phyloP scores from a whole-genome alignment of 768 basidiomycete genomes.

The Boletus rubescentipes region DNA sequence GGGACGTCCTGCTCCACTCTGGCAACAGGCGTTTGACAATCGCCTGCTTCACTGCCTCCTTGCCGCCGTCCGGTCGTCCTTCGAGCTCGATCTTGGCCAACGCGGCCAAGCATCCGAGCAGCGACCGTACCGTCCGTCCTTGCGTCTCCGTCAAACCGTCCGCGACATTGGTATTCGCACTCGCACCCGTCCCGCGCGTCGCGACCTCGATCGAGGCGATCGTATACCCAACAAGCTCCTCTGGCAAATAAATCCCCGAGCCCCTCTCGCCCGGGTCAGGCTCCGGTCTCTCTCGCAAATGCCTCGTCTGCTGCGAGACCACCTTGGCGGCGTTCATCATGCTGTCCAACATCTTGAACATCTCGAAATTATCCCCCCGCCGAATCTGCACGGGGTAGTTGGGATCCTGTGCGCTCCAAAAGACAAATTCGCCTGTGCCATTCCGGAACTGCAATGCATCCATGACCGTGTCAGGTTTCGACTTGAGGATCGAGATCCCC shows the following conservation, averaged over 20 bases:
- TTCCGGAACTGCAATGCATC: constrained; percentile 74
- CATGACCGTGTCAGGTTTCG: constrained; percentile 68
- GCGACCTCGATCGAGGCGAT: constrained; percentile 79
- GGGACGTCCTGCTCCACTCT: constrained; percentile 86
- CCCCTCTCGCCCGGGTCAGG: constrained; percentile 75
- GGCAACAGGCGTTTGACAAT: constrained; percentile 88
- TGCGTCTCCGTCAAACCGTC: constrained; percentile 72
- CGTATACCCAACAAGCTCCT: constrained; percentile 89
- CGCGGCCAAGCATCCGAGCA: constrained; percentile 67
- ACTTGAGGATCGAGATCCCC: constrained; percentile 86
- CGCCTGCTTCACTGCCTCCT: constrained; percentile 75
- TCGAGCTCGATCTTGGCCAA: constrained; percentile 70
- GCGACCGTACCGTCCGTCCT: constrained; percentile 70
- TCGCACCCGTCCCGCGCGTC: constrained; percentile 60
- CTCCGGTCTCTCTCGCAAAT: constrained; percentile 74
- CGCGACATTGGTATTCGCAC: constrained; percentile 50
- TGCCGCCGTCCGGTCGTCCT: constrained; percentile 68
- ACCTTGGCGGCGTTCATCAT: constrained; percentile 76
- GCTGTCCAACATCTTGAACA: constrained; percentile 83
- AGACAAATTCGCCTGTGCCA: constrained; percentile 86
- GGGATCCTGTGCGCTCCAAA: constrained; percentile 83
- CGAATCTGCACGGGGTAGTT: constrained; percentile 60
- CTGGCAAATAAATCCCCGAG: constrained; percentile 85
- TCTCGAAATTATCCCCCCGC: constrained; percentile 53
- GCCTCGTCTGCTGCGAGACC: constrained; percentile 81